Evolutionary conservation across 192 early-diverging fungal genomes (phyloP).

Genomic region (Entrophospora sp.): DNA sequence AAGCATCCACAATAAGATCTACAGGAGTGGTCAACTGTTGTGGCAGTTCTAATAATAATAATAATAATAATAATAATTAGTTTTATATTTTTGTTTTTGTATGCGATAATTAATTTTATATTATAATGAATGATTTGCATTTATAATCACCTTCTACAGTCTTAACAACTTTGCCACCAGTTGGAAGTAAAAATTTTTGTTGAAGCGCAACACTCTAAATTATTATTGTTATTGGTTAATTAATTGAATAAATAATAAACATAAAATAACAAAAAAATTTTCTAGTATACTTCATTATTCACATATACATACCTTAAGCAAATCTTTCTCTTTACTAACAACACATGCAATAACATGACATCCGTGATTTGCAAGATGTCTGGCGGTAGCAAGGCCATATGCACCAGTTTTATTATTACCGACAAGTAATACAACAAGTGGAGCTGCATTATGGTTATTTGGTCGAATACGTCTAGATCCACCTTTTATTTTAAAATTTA

Average conservation of each 20-base stretch:
- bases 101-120: too few relatives aligned
- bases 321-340: constrained; percentile 30
- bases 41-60: constrained; percentile 39
- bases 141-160: constrained; percentile 11
- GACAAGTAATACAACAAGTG: constrained; percentile 59
- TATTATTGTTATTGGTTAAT: background rate
- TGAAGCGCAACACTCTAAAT: constrained; percentile 13
- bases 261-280: constrained; percentile 23
- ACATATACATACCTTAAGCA: constrained; percentile 39
- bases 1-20: constrained; percentile 67
- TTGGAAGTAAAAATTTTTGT: constrained; percentile 17
- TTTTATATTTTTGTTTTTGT: too few relatives aligned
- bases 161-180: constrained; percentile 15
- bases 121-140: too few relatives aligned
- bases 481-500: constrained; percentile 29
- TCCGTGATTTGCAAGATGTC: constrained; percentile 74
- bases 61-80: background rate
- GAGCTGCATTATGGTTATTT: constrained; percentile 66
- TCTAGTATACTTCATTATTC: too few relatives aligned
- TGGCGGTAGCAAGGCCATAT: constrained; percentile 60
- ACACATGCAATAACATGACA: constrained; percentile 53
- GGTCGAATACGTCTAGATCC: constrained; percentile 65
- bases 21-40: constrained; percentile 42
- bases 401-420: constrained; percentile 70
- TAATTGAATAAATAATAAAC: background rate